Evolutionary conservation across 352 stramenopile genomes (phyloP), one percentile per base, ranked within the genome.

Genomic region (Thalassiosira mediterranea): DNA sequence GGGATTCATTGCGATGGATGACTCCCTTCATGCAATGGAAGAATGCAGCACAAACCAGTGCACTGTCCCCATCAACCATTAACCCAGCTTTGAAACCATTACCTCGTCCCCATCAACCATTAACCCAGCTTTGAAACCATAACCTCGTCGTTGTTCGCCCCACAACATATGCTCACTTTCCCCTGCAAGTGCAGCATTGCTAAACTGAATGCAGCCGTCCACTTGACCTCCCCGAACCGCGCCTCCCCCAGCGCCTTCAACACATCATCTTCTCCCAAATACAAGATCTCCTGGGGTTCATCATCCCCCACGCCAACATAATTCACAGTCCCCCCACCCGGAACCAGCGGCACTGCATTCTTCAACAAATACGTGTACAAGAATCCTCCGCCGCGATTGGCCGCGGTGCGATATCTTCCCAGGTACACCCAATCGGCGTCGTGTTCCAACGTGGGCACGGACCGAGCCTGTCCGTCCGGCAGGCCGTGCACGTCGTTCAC

Each of bases 191-290:
- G 63, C 38, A 88, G 26, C 17, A 89, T 49, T 26, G 79, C 63
- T 8, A 89, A 47, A 8, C 63, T 69, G 28, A 89, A 70, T 21
- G 79, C 84, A 17, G 79, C 82, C 4, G 79, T 70, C 82, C 82
- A 89, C 64, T 89, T 89, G 0, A 89, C 69, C 63, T 89, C 82
- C 51, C 79, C 58, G 57, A 89, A 89, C 25, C 60, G 59, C 31
- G 66, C 82, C n/a, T 73, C 44, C 15, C 67, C 59, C 32, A 87
- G 15, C 11, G 61, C 57, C 13, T 75, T 21, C 3, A 66, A 28
- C 13, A 81, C 46, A 52, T 88, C 64, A 32, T 81, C 32, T 47
- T 51, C 25, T 11, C 32, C 47, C 3, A 86, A 17, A 46, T 54
- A 52, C 15, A 77, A 37, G 34, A 88, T 65, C 17, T 48, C 17